Evolutionary conservation across 1,284 basidiomycete species (phyloP), one percentile per base, ranked within the genome.

Genomic region (Pseudozyma sp.): DNA sequence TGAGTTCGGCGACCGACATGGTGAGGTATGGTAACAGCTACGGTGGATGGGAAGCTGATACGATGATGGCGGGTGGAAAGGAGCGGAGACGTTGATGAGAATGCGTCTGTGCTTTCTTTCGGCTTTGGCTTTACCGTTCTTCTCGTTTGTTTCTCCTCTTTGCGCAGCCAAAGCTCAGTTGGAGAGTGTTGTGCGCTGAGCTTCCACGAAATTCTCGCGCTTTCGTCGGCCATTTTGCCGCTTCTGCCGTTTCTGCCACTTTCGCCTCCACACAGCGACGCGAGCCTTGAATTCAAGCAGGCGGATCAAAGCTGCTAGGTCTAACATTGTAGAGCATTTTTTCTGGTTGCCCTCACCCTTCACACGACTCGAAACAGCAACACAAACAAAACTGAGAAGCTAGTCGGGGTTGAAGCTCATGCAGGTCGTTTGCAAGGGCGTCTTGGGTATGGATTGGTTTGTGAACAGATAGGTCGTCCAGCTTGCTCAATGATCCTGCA

Each of bases 1-100:
- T 84, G 70, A 82, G 75, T 33, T 83, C 82, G 19, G 82, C 71
- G 33, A 78, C 81, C 17, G 81, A 82, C 81, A 83, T 82, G 11
- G 45, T 14, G 3, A 48, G 46, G 24, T 6, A 6, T 46, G 14
- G 42, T 37, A 34, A 44, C 29, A 30, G 43, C 48, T 42, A 40
- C 33, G 49, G 45, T 14, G 29, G 17, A n/a, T 40, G 40, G 7
- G 35, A 37, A 37, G 35, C 35, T 24, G 19, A 14, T 43, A 33
- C 40, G 35, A 19, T 33, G 50, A 47, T 24, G 24, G 34, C 16
- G 34, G 17, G 3, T 11, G 43, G 14, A 10, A 45, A 45, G 30
- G 14, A 24, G 16, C 14, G 10, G 24, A 16, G 46, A 46, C 19
- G 35, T 52, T 44, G 40, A 13, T 9, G 42, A 16, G 24, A 37